Conservation (phyloP, 805 yeast genomes). For the Zygosaccharomyces bisporus region DNA sequence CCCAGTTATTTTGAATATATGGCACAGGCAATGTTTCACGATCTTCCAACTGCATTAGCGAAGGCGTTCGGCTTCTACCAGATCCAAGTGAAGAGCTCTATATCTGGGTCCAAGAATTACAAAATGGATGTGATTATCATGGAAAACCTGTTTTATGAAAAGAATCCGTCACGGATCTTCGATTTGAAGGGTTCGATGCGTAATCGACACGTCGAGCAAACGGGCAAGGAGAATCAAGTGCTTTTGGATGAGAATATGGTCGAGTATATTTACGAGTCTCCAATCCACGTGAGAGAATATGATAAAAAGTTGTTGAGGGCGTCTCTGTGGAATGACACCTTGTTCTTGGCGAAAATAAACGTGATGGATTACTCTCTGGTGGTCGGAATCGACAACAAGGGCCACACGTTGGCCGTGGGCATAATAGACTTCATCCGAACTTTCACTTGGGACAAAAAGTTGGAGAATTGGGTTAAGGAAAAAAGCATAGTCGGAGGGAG, state of each 20-base stretch:
- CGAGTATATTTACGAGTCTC: conserved; percentile 94
- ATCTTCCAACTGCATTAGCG: conserved; percentile 89
- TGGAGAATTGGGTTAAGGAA: conserved; percentile 98
- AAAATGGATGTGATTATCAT: conserved; percentile 89
- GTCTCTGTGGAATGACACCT: conserved; percentile 90
- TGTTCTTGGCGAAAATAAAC: conserved; percentile 92
- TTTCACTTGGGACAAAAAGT: conserved; percentile 97
- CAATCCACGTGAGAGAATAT: conserved; percentile 88
- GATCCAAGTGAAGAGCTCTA: conserved; percentile 77
- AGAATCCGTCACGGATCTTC: conserved; percentile 78
- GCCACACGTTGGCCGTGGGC: conserved; percentile 78
- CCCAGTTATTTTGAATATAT: conserved; percentile 95
- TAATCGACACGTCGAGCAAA: conserved; percentile 92
- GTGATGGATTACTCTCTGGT: conserved; percentile 98
- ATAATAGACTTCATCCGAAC: conserved; percentile 92
- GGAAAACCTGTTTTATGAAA: conserved; percentile 90
- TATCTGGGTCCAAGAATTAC: conserved; percentile 63
- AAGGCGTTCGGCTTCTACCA: conserved; percentile 95
- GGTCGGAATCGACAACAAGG: conserved; percentile 76
- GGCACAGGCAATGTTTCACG: conserved; percentile 92
- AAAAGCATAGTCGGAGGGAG: conserved; percentile 78
- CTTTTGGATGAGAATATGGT: conserved; percentile 96
- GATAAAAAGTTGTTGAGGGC: conserved; percentile 82
- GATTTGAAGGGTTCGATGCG: conserved; percentile 98
- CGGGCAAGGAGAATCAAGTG: conserved; percentile 94